Conservation (phyloP, 441 rosid genomes). For the Breynia disticha region DNA sequence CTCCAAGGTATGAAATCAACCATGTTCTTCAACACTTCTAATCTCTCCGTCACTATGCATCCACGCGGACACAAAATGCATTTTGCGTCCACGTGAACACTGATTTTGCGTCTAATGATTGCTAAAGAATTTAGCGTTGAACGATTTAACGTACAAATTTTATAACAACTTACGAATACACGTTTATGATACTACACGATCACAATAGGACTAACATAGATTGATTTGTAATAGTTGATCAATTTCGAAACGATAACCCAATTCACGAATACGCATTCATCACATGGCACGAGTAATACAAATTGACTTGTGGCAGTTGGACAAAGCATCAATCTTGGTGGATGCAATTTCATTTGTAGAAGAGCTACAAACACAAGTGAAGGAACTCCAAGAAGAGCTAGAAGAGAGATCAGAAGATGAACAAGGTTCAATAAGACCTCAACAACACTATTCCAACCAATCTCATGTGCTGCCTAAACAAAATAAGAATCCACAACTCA, state of each 20-base stretch:
- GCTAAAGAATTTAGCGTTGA: too few species aligned
- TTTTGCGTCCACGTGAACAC: too few species aligned
- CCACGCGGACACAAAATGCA: too few species aligned
- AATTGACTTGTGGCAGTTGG: constrained; percentile 35
- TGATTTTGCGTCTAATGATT: too few species aligned
- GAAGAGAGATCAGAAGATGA: constrained; percentile 69
- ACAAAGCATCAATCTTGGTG: constrained; percentile 77
- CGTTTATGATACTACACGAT: too few species aligned
- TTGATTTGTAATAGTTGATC: too few species aligned
- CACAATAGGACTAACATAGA: too few species aligned
- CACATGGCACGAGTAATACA: too few species aligned
- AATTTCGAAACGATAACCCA: too few species aligned
- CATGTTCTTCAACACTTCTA: background rate
- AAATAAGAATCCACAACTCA: constrained; percentile 32
- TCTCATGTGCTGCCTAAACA: constrained; percentile 19
- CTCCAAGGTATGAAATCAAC: constrained; percentile 13
- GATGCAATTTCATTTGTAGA: constrained; percentile 79
- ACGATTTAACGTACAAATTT: too few species aligned
- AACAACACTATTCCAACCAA: background rate
- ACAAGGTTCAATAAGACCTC: constrained; percentile 11
- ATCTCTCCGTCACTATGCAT: background rate
- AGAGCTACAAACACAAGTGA: constrained; percentile 62
- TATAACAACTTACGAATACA: too few species aligned
- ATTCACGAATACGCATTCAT: too few species aligned
- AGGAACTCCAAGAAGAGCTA: constrained; percentile 80